Evolutionary conservation across 1,139 yeast species (phyloP).

Genomic region (Petasospora rhodanensis): DNA sequence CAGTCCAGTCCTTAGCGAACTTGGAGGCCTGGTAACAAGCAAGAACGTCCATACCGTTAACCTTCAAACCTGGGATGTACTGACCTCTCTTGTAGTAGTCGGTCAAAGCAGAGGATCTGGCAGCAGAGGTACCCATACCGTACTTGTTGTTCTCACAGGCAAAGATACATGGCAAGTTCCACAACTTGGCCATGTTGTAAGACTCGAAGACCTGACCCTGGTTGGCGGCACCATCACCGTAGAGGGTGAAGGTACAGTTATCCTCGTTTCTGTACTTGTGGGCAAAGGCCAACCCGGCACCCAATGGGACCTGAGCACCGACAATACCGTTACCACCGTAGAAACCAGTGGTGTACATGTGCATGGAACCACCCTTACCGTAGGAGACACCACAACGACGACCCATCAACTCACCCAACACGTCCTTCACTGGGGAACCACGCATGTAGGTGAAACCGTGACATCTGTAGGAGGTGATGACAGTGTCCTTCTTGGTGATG

Average conservation of each 20-base stretch:
- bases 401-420: conserved; percentile 95
- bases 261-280: conserved; percentile 87
- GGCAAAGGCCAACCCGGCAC: conserved; percentile 96
- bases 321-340: conserved; percentile 99
- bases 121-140: conserved; percentile 99
- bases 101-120: conserved; percentile 93
- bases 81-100: conserved; percentile 99
- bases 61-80: conserved; percentile 96
- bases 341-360: conserved; percentile 91
- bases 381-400: conserved; percentile 89
- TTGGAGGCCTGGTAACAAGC: conserved; percentile 95
- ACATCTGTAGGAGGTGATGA: conserved; percentile 96
- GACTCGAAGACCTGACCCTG: conserved; percentile 99
- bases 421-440: conserved; percentile 95
- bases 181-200: conserved; percentile 97
- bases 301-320: conserved; percentile 98
- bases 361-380: conserved; percentile 99
- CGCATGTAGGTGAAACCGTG: conserved; percentile 75
- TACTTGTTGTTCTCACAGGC: conserved; percentile 98
- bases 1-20: conserved; percentile 95
- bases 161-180: conserved; percentile 92
- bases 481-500: conserved; percentile 74
- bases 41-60: conserved; percentile 96
- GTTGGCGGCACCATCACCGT: conserved; percentile 99
- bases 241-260: conserved; percentile 80